Conservation (phyloP, 768 basidiomycete genomes). For the Serendipita sp. region DNA sequence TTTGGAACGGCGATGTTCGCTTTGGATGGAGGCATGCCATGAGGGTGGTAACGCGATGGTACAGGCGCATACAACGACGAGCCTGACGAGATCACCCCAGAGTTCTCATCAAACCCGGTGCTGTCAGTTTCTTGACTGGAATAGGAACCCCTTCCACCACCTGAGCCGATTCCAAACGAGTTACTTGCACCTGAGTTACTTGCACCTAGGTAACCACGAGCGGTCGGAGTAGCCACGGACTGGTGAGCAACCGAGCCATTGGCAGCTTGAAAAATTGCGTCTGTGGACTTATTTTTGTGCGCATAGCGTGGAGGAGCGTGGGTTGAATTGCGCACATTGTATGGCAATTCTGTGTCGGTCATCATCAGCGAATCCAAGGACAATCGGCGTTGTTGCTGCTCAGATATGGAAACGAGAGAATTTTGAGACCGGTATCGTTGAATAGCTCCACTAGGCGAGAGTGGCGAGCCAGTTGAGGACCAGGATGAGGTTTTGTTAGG, state of each 20-base stretch:
- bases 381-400: not conserved
- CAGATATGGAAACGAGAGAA: not conserved
- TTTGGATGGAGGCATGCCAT: not conserved
- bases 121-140: slow-evolving; percentile 3
- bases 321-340: not conserved
- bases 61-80: not conserved
- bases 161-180: not conserved
- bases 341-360: not conserved
- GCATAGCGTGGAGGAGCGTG: not conserved
- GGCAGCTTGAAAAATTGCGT: not conserved
- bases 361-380: not conserved
- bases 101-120: not conserved
- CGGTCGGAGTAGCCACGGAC: not conserved
- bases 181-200: not conserved
- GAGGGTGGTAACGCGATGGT: not conserved
- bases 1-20: not conserved
- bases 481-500: not conserved
- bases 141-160: slow-evolving; percentile 1
- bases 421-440: not conserved
- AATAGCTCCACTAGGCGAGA: not conserved
- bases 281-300: slow-evolving; percentile 3
- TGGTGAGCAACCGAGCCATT: not conserved
- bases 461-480: not conserved
- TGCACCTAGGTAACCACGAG: not conserved
- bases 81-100: not conserved